A percentile compares a stretch with the other conserved stretches of the same genome.
These are phyloP conservation scores for Botrytis cinerea DNA, from an alignment of 2,329 filamentous ascomycete genomes.

Conservation along the genomic window DNA sequence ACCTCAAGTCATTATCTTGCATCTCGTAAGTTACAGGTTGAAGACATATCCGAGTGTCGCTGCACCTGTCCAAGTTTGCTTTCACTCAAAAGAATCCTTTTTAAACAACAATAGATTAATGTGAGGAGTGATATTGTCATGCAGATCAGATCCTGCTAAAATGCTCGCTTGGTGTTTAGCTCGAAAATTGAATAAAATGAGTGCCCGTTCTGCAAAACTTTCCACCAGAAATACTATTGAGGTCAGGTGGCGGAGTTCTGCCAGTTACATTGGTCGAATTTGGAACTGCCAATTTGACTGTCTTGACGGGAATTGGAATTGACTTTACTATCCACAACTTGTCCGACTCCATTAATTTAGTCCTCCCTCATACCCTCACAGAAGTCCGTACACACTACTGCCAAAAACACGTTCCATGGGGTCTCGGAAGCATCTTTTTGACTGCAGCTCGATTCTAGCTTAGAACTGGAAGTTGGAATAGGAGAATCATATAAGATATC, in stretches of 20 bases:
- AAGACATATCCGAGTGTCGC: too few relatives aligned
- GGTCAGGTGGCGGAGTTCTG: background rate
- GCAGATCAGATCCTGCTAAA: background rate
- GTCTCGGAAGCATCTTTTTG: background rate
- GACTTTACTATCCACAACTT: background rate
- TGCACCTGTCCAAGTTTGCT: too few relatives aligned
- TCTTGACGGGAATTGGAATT: background rate
- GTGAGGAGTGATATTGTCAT: too few relatives aligned
- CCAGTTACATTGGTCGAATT: background rate
- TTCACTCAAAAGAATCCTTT: too few relatives aligned
- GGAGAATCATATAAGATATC: background rate
- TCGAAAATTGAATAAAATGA: background rate
- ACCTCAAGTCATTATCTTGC: too few relatives aligned
- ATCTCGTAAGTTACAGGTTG: too few relatives aligned
- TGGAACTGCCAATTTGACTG: background rate
- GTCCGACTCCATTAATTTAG: background rate
- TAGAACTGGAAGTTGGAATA: background rate
- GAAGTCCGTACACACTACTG: background rate
- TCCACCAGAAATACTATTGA: background rate
- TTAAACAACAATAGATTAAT: too few relatives aligned
- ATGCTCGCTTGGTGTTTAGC: background rate
- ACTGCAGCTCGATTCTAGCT: background rate
- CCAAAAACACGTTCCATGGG: background rate
- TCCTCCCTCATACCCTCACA: background rate
- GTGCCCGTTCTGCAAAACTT: background rate